A percentile compares a stretch with the other conserved stretches of the same genome.
These are phyloP conservation scores for Pneumocystis murina DNA, from an alignment of 1,139 yeast genomes.

Conservation along the genomic window DNA sequence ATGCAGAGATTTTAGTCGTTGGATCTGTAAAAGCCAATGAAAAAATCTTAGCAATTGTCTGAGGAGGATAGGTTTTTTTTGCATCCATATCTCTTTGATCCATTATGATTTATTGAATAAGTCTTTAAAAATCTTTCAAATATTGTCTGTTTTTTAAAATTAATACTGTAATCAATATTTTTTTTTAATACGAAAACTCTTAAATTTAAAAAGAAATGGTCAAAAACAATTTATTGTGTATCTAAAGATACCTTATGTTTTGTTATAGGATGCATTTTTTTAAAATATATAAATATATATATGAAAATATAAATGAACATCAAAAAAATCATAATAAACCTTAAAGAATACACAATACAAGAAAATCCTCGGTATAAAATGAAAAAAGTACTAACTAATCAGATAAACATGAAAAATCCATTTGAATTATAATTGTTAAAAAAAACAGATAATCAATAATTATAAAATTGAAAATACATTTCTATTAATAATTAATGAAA, in stretches of 20 bases:
- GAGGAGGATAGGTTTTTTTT: neutral
- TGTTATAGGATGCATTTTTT: too few relatives aligned
- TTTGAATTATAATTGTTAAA: neutral
- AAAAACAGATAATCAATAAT: neutral
- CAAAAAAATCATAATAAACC: neutral
- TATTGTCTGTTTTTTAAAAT: too few relatives aligned
- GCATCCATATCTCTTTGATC: neutral
- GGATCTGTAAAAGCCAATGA: neutral
- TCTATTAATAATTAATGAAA: neutral
- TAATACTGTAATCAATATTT: too few relatives aligned
- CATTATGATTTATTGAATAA: neutral
- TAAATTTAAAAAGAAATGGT: too few relatives aligned
- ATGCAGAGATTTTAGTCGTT: neutral
- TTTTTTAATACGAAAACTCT: too few relatives aligned
- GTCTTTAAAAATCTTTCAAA: too few relatives aligned
- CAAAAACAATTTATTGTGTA: too few relatives aligned
- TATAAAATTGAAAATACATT: neutral
- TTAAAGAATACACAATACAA: neutral
- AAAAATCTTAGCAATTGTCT: neutral
- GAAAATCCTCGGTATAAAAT: neutral
- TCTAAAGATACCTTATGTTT: too few relatives aligned
- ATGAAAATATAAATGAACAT: too few relatives aligned
- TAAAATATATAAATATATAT: too few relatives aligned
- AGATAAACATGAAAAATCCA: neutral
- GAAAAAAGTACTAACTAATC: neutral